A percentile compares a stretch with the other conserved stretches of the same genome.
These are phyloP conservation scores for Penicillium sp. DNA, from an alignment of 2,329 filamentous ascomycete species.

Conservation along the genomic window DNA sequence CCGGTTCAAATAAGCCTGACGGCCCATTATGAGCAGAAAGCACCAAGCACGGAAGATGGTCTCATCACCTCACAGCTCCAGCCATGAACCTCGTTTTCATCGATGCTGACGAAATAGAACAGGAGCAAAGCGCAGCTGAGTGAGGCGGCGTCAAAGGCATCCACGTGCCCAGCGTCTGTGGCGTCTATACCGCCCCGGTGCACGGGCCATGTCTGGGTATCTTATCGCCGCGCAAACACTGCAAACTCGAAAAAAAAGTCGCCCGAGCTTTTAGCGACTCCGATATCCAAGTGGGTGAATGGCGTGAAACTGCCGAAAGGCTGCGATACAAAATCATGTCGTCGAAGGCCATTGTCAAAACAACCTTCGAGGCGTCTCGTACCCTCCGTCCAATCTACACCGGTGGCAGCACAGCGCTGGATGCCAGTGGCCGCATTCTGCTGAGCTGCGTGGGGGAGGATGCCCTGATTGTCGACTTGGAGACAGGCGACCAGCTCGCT, in stretches of 20 bases:
- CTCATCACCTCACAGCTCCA: slow-evolving; percentile 7
- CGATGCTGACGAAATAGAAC: background rate
- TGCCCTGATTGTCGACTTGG: slow-evolving; percentile 79
- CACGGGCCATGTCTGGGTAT: slow-evolving; percentile 28
- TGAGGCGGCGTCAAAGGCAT: slow-evolving; percentile 4
- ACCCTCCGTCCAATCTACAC: slow-evolving; percentile 93
- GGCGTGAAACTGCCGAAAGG: slow-evolving; percentile 15
- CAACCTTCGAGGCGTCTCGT: slow-evolving; percentile 79
- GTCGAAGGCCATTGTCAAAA: slow-evolving; percentile 64
- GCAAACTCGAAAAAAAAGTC: slow-evolving; percentile 42
- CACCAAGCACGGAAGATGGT: slow-evolving; percentile 2
- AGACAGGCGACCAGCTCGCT: slow-evolving; percentile 76
- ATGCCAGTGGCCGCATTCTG: slow-evolving; percentile 75
- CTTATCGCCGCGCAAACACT: slow-evolving; percentile 34
- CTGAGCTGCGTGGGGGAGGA: slow-evolving; percentile 91
- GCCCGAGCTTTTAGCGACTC: slow-evolving; percentile 26
- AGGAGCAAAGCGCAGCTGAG: background rate
- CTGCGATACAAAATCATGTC: slow-evolving; percentile 29
- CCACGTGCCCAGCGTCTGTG: slow-evolving; percentile 18
- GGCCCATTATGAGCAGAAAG: slow-evolving; percentile 35
- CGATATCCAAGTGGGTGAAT: slow-evolving; percentile 15
- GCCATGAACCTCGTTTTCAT: background rate
- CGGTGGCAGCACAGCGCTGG: slow-evolving; percentile 80
- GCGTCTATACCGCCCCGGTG: slow-evolving; percentile 26
- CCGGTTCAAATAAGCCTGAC: slow-evolving; percentile 46